Base-by-base conservation (phyloP, 257 asterid genomes). In the Solanum raphanifolium region DNA sequence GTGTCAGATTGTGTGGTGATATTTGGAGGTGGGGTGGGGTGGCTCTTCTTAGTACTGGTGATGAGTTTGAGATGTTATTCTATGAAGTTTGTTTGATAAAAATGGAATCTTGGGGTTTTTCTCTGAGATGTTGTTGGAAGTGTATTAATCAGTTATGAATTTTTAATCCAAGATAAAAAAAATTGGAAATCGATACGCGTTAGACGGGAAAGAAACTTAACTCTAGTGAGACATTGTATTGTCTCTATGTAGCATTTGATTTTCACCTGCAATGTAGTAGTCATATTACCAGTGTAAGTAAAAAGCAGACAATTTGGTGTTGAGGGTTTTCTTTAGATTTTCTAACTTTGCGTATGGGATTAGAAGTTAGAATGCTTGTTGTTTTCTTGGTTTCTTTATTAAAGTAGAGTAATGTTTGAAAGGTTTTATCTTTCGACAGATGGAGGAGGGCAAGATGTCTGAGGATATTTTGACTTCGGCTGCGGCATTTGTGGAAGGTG, bases 401-500 rank as follows among this genome's bases (percentile, higher is more conserved):
- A 48, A 81, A 29, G 6, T 48, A 20, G 87, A 43, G 58, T 36
- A 62, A 31, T 76, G 23, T 35, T 68, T 18, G 88, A 48, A 93
- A 89, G 87, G 83, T 62, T 86, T 87, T 16, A 12, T 46, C 39
- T 32, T 89, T 84, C 72, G 88, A 86, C 93, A 93, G 97, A 94
- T 96, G 98, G 98, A 95, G 88, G 98, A 95, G 58, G 94, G 91
- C 85, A 92, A 91, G 87, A 84, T 85, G 39, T 85, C 95, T 55
- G 98, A 93, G 87, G 93, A 65, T 88, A 94, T 90, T 83, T 90
- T 96, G 95, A 94, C 95, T 75, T 96, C 98, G n/a, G 95, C 98
- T 58, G 98, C 95, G 6, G 98, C 99, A 43, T 96, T 96, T 85
- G 98, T 96, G 73, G 99, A 95, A 90, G 98, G 99, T 72, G 99